phyloP scores from a whole-genome alignment of 129 eudicot species.

The Artemisia tridentata region DNA sequence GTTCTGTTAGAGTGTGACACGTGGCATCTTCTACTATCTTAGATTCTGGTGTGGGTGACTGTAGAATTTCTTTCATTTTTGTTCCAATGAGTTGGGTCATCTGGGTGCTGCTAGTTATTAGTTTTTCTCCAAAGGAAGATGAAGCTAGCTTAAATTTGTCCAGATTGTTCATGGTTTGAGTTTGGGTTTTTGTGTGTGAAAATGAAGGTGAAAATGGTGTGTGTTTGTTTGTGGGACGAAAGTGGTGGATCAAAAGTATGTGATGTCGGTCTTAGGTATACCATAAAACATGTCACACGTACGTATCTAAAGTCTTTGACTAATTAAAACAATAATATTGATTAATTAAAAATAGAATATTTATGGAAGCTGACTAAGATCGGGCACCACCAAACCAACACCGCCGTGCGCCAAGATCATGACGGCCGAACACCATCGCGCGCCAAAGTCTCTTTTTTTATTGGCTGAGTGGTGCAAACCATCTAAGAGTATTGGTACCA shows the following conservation, averaged over 20 bases:
- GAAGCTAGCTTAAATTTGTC: constrained; percentile 78
- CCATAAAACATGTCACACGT: not conserved
- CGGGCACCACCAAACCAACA: too few relatives aligned
- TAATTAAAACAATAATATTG: too few relatives aligned
- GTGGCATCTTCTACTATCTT: constrained; percentile 90
- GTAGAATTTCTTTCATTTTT: constrained; percentile 60
- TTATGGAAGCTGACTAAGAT: too few relatives aligned
- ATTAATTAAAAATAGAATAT: too few relatives aligned
- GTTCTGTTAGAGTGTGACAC: constrained; percentile 51
- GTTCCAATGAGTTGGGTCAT: constrained; percentile 57
- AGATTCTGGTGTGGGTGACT: constrained; percentile 77
- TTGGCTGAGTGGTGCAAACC: too few relatives aligned
- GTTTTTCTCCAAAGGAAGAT: constrained; percentile 72
- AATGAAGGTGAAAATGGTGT: constrained; percentile 25
- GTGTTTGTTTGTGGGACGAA: constrained; percentile 6
- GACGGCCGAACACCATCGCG: too few relatives aligned
- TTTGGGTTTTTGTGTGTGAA: constrained; percentile 2
- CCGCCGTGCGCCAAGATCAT: too few relatives aligned
- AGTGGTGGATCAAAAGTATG: constrained; percentile 25
- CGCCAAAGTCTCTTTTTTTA: too few relatives aligned
- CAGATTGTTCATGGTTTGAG: constrained; percentile 28
- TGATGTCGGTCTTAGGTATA: constrained; percentile 13
- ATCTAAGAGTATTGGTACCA: too few relatives aligned
- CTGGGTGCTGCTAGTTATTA: constrained; percentile 61
- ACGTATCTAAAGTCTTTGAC: not conserved